Percentiles rank a stretch among this genome's conserved stretches.
Evolutionary conservation across 2,329 filamentous ascomycete genomes (phyloP).

Genomic region (Escovopsis weberi): DNA sequence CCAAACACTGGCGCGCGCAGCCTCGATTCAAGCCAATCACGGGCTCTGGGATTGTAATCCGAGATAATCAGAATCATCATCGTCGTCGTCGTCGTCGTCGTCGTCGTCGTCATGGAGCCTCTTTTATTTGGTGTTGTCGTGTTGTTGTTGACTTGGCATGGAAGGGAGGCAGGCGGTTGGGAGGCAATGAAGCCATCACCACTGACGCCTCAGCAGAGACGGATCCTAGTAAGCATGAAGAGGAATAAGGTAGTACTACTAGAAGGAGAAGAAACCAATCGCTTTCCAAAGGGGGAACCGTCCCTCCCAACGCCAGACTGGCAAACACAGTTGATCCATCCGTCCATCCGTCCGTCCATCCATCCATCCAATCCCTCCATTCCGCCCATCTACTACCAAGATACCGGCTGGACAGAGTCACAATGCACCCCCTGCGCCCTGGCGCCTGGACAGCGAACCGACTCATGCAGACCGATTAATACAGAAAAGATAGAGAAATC

Average conservation of each 20-base stretch:
- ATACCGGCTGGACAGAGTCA: neutral
- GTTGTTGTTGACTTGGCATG: neutral
- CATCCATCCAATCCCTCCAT: neutral
- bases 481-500: too few relatives aligned
- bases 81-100: neutral
- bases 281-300: neutral
- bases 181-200: too few relatives aligned
- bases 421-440: neutral
- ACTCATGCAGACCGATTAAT: too few relatives aligned
- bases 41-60: too few relatives aligned
- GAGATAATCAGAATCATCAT: neutral
- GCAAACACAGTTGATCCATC: neutral
- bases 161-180: constrained; percentile 1
- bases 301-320: constrained; percentile 3
- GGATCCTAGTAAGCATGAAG: too few relatives aligned
- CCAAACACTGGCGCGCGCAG: too few relatives aligned
- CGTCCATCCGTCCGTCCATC: neutral
- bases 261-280: neutral
- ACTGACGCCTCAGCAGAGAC: too few relatives aligned
- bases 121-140: too few relatives aligned
- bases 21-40: too few relatives aligned
- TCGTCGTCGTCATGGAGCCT: too few relatives aligned
- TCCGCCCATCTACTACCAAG: neutral
- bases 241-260: too few relatives aligned
- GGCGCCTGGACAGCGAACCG: too few relatives aligned